Percentiles rank a stretch among this genome's conserved stretches.
Evolutionary conservation across 305 asterid genomes (phyloP).

Genomic region (Euphrasia arctica): DNA sequence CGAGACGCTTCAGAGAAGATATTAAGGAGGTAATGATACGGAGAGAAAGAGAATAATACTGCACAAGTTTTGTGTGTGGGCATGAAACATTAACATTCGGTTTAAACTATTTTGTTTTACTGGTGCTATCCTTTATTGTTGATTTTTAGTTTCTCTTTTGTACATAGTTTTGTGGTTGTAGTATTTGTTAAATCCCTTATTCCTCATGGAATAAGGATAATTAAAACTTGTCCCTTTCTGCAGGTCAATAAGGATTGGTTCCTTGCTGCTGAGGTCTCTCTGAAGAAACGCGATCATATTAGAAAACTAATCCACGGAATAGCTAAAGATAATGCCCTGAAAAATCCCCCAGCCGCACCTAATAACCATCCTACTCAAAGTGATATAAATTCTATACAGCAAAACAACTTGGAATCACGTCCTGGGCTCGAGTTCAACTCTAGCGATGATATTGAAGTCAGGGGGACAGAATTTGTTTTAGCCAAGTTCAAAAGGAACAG

Average conservation of each 20-base stretch:
- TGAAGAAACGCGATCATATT: conserved; percentile 59
- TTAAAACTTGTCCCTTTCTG: conserved; percentile 23
- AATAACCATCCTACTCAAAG: conserved; percentile 26
- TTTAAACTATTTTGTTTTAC: no score
- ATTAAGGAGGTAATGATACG: no score
- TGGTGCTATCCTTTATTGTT: no score
- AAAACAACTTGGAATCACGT: conserved; percentile 25
- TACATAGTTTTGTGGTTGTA: no score
- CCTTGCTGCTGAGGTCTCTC: conserved; percentile 72
- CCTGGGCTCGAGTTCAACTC: conserved; percentile 24
- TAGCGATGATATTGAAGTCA: conserved; percentile 28
- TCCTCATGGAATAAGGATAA: no score
- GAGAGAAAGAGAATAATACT: no score
- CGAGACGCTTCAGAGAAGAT: no score
- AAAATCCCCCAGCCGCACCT: conserved; percentile 32
- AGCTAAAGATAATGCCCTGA: conserved; percentile 31
- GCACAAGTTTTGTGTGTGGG: no score
- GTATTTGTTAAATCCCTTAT: no score
- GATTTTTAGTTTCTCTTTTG: no score
- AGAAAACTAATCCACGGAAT: conserved; percentile 51
- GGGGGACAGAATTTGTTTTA: conserved; percentile 26
- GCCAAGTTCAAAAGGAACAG: conserved; percentile 27
- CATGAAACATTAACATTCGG: no score
- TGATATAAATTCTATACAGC: conserved; percentile 23
- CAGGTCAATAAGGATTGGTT: conserved; percentile 80